Base-by-base conservation (phyloP, 2,329 filamentous ascomycete species). In the Epichloe bromicola region DNA sequence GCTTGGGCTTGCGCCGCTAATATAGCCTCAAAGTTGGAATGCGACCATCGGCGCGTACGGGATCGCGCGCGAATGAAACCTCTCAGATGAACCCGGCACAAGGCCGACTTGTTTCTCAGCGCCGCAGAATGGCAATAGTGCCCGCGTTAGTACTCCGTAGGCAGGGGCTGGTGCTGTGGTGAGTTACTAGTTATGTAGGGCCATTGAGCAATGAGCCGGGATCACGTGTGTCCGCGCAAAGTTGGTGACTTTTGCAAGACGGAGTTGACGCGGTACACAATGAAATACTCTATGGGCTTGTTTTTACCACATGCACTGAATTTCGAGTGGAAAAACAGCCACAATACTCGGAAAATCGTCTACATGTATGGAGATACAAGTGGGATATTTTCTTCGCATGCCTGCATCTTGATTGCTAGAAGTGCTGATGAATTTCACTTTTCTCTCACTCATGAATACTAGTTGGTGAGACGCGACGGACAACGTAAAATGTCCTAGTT, bases 391-490 rank as follows among this genome's bases (percentile, higher is more conserved):
- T 41, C 45, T 30, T 30, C 4, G 19, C 15, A 3, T n/a, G 41
- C 5, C 11, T 8, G 15, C n/a, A 19, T 23, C 2, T 19, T 20
- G 1, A 34, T 6, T 26, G 34, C 40, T 5, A 14, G 23, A 30
- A 10, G 7, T 20, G 19, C 5, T 20, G 14, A 8, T 17, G 11
- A 42, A 23, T 12, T 42, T 50, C 17, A 39, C 37, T 30, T 50
- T 36, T 20, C 14, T 15, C 14, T 4, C 38, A n/a, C 11, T 38
- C 11, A 19, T 11, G 6, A 6, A 12, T 15, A 5, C 20, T 15
- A 6, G 33, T 34, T 37, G 30, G 52, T 37, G 49, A 53, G 52
- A 53, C 52, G 52, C 52, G 52, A 49, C 52, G 11, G 7, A 20
- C 33, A 33, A 34, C n/a, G 39, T 15, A 26, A 8, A 6, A 3